Conservation (phyloP, 2,329 filamentous ascomycete species). For the Penicillium glabrum region DNA sequence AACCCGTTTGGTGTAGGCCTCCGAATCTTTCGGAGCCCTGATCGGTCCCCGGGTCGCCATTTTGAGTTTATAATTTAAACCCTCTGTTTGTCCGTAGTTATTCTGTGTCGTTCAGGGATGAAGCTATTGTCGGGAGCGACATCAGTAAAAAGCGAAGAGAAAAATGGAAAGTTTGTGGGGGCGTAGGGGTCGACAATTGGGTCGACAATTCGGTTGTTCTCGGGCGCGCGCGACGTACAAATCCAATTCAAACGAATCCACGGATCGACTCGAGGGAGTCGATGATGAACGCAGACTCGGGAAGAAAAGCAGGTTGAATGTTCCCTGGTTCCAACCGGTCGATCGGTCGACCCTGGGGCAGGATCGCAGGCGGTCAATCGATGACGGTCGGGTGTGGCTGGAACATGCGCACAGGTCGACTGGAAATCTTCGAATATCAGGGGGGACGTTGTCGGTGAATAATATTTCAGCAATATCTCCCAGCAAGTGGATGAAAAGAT, state of each 20-base stretch:
- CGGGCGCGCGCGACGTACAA: constrained; percentile 6
- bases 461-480: neutral
- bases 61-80: neutral
- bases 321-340: constrained; percentile 2
- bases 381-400: neutral
- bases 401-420: neutral
- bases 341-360: constrained; percentile 9
- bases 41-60: constrained; percentile 41
- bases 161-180: neutral
- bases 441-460: neutral
- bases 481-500: neutral
- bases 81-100: neutral
- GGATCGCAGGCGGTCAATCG: constrained; percentile 13
- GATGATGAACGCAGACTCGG: neutral
- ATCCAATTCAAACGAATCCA: constrained; percentile 1
- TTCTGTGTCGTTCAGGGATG: neutral
- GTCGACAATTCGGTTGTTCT: neutral
- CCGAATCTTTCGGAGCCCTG: constrained; percentile 55
- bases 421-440: neutral
- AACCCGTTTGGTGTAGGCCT: constrained; percentile 53
- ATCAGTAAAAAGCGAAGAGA: constrained; percentile 8
- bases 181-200: neutral
- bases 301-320: neutral
- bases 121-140: constrained; percentile 11
- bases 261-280: neutral